Percentiles rank a stretch among this genome's conserved stretches.
Conservation (phyloP, 202 grass and related monocot genomes). For the Dendrocalamus latiflorus region DNA sequence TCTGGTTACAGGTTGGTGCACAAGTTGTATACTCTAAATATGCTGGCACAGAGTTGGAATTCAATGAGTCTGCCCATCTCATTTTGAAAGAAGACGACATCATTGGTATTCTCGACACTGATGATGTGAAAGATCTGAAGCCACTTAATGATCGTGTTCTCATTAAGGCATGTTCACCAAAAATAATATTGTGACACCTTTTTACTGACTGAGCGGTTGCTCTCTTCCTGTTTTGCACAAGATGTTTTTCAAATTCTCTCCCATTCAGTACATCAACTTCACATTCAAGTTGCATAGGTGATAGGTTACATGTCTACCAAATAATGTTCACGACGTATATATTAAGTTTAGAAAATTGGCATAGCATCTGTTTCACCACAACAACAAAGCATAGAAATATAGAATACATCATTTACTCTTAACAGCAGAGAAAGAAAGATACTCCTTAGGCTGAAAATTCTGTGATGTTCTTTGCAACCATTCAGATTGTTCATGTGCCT, state of each 20-base stretch:
- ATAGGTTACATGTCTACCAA: not conserved
- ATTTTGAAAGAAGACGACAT: slow-evolving; percentile 97
- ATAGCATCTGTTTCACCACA: not conserved
- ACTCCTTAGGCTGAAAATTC: not conserved
- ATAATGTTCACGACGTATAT: not conserved
- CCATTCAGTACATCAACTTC: not conserved
- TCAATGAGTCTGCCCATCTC: slow-evolving; percentile 63
- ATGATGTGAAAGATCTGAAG: slow-evolving; percentile 89
- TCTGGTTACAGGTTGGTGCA: slow-evolving; percentile 51
- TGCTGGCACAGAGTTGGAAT: slow-evolving; percentile 81
- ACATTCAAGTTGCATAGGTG: not conserved
- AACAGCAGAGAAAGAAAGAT: not conserved
- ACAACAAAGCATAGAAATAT: not conserved
- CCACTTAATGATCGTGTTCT: slow-evolving; percentile 78
- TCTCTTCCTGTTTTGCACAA: not conserved
- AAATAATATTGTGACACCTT: not conserved
- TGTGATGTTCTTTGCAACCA: not conserved
- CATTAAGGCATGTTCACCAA: slow-evolving; percentile 54
- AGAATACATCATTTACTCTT: not conserved
- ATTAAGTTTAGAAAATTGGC: not conserved
- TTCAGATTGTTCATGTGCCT: not conserved
- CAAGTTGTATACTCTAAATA: slow-evolving; percentile 88
- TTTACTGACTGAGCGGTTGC: not conserved
- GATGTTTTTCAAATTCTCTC: not conserved
- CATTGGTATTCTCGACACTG: slow-evolving; percentile 73